These are phyloP conservation scores for Daldinia grandis DNA, from an alignment of 495 filamentous ascomycete species.

Conservation along the genomic window DNA sequence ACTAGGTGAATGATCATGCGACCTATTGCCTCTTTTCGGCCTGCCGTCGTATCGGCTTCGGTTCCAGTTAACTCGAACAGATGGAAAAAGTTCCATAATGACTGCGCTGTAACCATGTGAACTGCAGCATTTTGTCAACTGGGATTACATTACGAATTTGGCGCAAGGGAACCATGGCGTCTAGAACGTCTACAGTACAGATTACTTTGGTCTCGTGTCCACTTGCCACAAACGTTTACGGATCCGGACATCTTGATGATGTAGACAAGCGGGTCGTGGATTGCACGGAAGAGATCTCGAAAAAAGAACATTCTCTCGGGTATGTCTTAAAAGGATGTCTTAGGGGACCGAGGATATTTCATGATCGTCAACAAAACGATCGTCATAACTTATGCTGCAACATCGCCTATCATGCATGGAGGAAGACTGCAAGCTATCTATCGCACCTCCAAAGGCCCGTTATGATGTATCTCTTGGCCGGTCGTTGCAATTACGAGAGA, in stretches of 20 bases:
- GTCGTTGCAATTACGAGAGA: constrained; percentile 8
- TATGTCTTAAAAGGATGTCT: background rate
- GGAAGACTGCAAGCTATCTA: constrained; percentile 17
- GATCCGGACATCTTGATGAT: constrained; percentile 14
- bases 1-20: constrained; percentile 28
- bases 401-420: constrained; percentile 9
- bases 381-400: constrained; percentile 5
- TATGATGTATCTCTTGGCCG: constrained; percentile 5
- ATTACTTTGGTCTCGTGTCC: constrained; percentile 24
- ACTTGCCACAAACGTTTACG: constrained; percentile 17
- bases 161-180: constrained; percentile 1
- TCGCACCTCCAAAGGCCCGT: background rate
- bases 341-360: background rate
- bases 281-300: background rate
- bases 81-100: constrained; percentile 2
- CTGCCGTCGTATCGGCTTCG: constrained; percentile 1
- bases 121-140: constrained; percentile 23
- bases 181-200: constrained; percentile 7
- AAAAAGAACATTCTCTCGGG: background rate
- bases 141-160: constrained; percentile 9
- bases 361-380: constrained; percentile 1
- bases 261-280: constrained; percentile 6
- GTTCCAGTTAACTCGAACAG: constrained; percentile 15
- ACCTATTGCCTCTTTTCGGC: constrained; percentile 28
- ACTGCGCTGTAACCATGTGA: constrained; percentile 20